Percentiles rank a stretch among this genome's conserved stretches.
Evolutionary conservation across 140 eudicot species (phyloP).

Genomic region (Bidens hawaiensis): DNA sequence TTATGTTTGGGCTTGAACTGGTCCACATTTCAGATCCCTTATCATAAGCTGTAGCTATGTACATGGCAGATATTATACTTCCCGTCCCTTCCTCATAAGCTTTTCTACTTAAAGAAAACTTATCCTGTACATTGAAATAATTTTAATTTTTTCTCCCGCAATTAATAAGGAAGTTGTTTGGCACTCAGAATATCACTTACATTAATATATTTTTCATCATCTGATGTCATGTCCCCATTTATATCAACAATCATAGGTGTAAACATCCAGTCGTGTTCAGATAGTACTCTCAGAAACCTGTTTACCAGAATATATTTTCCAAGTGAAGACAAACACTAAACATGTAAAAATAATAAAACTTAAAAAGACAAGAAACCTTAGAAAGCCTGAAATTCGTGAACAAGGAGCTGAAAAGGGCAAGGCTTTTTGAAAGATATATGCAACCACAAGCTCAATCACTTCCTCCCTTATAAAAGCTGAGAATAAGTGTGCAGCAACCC

Average conservation of each 20-base stretch:
- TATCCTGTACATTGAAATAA: slow-evolving; percentile 45
- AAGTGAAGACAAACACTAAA: background rate
- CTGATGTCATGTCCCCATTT: slow-evolving; percentile 62
- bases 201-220: slow-evolving; percentile 67
- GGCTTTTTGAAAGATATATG: slow-evolving; percentile 61
- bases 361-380: slow-evolving; percentile 41
- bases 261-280: slow-evolving; percentile 82
- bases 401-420: slow-evolving; percentile 73
- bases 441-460: slow-evolving; percentile 83
- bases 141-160: background rate
- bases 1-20: slow-evolving; percentile 47
- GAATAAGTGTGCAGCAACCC: slow-evolving; percentile 92
- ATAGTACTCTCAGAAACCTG: slow-evolving; percentile 80
- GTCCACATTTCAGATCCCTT: slow-evolving; percentile 93
- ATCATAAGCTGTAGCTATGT: slow-evolving; percentile 79
- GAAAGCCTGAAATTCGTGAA: slow-evolving; percentile 75
- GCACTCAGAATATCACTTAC: slow-evolving; percentile 35
- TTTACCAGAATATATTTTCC: slow-evolving; percentile 16
- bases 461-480: slow-evolving; percentile 65
- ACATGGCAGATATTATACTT: slow-evolving; percentile 64
- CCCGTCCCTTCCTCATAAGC: slow-evolving; percentile 49
- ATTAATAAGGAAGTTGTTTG: background rate
- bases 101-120: slow-evolving; percentile 62
- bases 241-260: slow-evolving; percentile 80
- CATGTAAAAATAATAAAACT: background rate